Percentiles rank a stretch among this genome's conserved stretches.
Evolutionary conservation across 2,329 filamentous ascomycete species (phyloP).

Genomic region (Hypocreales sp.): DNA sequence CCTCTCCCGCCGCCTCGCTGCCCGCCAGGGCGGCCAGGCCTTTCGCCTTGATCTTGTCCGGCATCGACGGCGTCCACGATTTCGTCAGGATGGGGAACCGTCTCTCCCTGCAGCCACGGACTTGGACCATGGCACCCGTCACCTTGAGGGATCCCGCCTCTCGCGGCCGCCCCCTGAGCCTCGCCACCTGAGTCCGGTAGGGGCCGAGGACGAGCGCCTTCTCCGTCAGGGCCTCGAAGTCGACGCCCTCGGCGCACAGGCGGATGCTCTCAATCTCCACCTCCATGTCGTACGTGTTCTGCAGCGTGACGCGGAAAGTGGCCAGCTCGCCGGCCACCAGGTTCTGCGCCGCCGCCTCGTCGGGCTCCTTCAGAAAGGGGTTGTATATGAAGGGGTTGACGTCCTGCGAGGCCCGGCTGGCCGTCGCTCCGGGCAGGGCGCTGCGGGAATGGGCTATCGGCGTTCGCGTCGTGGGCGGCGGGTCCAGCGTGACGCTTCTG

Average conservation of each 20-base stretch:
- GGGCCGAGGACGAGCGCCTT: constrained; percentile 61
- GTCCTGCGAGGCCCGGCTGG: constrained; percentile 38
- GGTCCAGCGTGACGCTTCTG: constrained; percentile 56
- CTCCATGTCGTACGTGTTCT: constrained; percentile 91
- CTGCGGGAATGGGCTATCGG: constrained; percentile 51
- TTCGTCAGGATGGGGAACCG: constrained; percentile 71
- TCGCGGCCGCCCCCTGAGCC: constrained; percentile 52
- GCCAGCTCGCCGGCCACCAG: constrained; percentile 68
- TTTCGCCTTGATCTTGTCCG: constrained; percentile 61
- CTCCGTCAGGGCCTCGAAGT: constrained; percentile 51
- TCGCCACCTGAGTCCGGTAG: constrained; percentile 67
- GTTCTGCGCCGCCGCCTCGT: constrained; percentile 46
- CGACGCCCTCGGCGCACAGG: constrained; percentile 57
- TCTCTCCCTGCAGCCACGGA: constrained; percentile 68
- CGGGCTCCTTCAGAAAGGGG: constrained; percentile 60
- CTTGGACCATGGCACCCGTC: constrained; percentile 62
- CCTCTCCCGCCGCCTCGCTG: constrained; percentile 19
- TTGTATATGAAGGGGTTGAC: constrained; percentile 90
- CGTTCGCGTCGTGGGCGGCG: constrained; percentile 39
- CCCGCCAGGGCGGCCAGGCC: constrained; percentile 45
- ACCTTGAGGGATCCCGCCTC: constrained; percentile 55
- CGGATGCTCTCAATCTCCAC: constrained; percentile 72
- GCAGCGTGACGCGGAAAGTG: constrained; percentile 67
- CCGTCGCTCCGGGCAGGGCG: constrained; percentile 33
- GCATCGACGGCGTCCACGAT: constrained; percentile 55